Conservation (phyloP, 2,329 filamentous ascomycete genomes). For the Hyphodiscus sp. region DNA sequence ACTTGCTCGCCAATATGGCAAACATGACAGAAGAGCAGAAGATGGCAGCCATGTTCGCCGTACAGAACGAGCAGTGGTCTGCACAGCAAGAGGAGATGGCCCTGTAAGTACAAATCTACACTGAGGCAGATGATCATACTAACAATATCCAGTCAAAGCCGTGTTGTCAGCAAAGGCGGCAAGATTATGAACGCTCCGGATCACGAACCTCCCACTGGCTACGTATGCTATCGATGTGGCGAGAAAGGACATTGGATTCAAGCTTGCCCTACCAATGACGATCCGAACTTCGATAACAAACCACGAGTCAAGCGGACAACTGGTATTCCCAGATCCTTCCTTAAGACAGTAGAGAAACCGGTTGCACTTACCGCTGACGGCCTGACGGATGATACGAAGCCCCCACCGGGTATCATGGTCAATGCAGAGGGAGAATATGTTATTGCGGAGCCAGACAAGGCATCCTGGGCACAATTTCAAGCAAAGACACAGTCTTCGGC, state of each 20-base stretch:
- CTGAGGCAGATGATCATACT: slow-evolving; percentile 33
- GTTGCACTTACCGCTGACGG: slow-evolving; percentile 66
- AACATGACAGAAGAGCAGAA: slow-evolving; percentile 91
- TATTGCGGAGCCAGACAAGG: slow-evolving; percentile 90
- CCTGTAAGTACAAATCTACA: slow-evolving; percentile 47
- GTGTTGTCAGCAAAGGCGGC: slow-evolving; percentile 51
- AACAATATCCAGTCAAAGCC: slow-evolving; percentile 46
- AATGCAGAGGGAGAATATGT: slow-evolving; percentile 98
- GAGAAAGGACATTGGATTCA: slow-evolving; percentile 99
- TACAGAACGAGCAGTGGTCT: slow-evolving; percentile 86
- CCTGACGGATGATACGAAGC: slow-evolving; percentile 72
- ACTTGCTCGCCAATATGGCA: slow-evolving; percentile 59
- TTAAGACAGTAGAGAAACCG: slow-evolving; percentile 93
- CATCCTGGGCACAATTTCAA: slow-evolving; percentile 94
- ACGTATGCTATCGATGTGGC: slow-evolving; percentile 93
- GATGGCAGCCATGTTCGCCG: slow-evolving; percentile 85
- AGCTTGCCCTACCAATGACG: slow-evolving; percentile 95
- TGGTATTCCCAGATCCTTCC: slow-evolving; percentile 89
- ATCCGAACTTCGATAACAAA: slow-evolving; percentile 90
- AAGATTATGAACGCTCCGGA: slow-evolving; percentile 71
- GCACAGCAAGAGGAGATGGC: slow-evolving; percentile 91
- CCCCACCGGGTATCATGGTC: slow-evolving; percentile 88
- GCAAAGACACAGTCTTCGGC: slow-evolving; percentile 85
- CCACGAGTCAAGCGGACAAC: slow-evolving; percentile 94
- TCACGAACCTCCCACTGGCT: slow-evolving; percentile 86